A percentile compares a stretch with the other conserved stretches of the same genome.
Evolutionary conservation across 1,139 yeast species (phyloP).

Genomic region (Pichia sp.): DNA sequence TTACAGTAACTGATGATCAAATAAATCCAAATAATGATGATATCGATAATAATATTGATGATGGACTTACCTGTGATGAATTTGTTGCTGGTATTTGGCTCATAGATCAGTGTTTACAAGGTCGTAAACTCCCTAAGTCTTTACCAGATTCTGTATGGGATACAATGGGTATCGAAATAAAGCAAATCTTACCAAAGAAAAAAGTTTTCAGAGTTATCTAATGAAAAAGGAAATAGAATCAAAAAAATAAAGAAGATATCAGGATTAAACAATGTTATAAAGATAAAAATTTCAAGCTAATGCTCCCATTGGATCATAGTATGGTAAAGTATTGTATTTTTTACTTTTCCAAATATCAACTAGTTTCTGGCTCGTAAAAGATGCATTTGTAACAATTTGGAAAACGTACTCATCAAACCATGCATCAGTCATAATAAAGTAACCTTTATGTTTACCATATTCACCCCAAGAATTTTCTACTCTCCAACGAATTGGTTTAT

Average conservation of each 20-base stretch:
- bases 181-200: neutral
- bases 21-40: no score
- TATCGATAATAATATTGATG: conserved; percentile 38
- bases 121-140: conserved; percentile 72
- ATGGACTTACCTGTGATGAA: conserved; percentile 70
- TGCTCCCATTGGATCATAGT: conserved; percentile 63
- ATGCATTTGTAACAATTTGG: conserved; percentile 52
- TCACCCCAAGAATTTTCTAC: conserved; percentile 69
- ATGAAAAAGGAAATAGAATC: no score
- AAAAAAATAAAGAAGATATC: neutral
- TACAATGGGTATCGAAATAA: conserved; percentile 13
- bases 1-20: neutral
- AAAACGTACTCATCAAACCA: conserved; percentile 64
- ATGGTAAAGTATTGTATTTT: conserved; percentile 48
- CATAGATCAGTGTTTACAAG: conserved; percentile 92
- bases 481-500: conserved; percentile 57
- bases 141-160: conserved; percentile 58
- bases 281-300: conserved; percentile 33
- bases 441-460: conserved; percentile 52
- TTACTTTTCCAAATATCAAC: conserved; percentile 44
- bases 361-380: conserved; percentile 39
- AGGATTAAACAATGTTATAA: neutral
- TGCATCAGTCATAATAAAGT: conserved; percentile 54
- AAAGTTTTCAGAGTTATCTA: neutral
- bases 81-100: conserved; percentile 94